These are phyloP conservation scores for Eucalyptus tenuipes DNA, from an alignment of 345 rosid genomes.

Conservation along the genomic window DNA sequence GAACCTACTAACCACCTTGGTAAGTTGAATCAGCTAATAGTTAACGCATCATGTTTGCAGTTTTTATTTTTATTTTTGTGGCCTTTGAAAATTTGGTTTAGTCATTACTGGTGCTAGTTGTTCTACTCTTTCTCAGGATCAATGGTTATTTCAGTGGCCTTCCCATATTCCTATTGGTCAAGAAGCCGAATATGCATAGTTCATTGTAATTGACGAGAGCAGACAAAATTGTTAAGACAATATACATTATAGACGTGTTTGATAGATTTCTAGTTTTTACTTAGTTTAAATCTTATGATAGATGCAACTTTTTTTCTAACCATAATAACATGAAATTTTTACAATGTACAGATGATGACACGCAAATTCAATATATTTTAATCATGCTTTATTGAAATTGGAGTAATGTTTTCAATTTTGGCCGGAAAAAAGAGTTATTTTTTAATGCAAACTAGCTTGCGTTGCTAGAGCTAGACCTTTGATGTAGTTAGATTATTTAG, in stretches of 20 bases:
- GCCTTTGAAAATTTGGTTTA: neutral
- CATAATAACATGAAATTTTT: neutral
- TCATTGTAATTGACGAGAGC: neutral
- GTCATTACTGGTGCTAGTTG: neutral
- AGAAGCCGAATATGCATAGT: neutral
- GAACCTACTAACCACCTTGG: constrained; percentile 99
- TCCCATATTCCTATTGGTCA: neutral
- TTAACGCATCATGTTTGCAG: neutral
- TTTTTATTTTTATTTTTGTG: neutral
- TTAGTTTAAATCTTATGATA: neutral
- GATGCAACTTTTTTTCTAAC: neutral
- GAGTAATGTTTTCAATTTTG: neutral
- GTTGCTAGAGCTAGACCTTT: neutral
- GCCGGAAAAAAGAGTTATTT: neutral
- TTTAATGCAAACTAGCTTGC: neutral
- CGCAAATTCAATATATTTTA: neutral
- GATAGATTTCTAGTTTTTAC: neutral
- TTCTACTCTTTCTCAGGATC: neutral
- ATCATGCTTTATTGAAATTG: neutral
- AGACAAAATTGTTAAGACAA: neutral
- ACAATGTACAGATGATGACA: neutral
- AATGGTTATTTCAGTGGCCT: neutral
- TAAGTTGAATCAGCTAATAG: neutral
- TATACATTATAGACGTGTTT: neutral
- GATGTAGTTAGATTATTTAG: neutral